phyloP scores from a whole-genome alignment of 306 rosid genomes.

The Cicer bijugum region DNA sequence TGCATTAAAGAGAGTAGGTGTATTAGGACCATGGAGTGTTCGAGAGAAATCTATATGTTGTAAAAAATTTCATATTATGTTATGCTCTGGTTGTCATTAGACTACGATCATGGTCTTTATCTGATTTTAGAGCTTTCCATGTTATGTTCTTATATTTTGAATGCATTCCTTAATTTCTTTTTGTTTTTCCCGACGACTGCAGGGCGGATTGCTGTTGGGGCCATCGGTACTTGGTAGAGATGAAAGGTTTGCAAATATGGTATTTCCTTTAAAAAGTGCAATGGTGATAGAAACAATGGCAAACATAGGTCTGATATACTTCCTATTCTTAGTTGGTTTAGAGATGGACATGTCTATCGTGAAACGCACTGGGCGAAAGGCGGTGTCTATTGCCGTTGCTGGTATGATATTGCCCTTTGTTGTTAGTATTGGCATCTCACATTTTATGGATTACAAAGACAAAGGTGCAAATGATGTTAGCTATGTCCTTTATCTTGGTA shows the following conservation, averaged over 20 bases:
- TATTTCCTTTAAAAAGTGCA: conserved; percentile 80
- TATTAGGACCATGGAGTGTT: too few relatives aligned
- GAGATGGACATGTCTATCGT: conserved; percentile 79
- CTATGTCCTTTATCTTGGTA: conserved; percentile 67
- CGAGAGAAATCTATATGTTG: too few relatives aligned
- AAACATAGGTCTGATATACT: conserved; percentile 75
- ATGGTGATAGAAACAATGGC: conserved; percentile 86
- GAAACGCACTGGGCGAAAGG: conserved; percentile 61
- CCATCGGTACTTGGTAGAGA: conserved; percentile 75
- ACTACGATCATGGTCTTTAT: too few relatives aligned
- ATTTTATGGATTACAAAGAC: conserved; percentile 10
- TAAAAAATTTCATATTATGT: too few relatives aligned
- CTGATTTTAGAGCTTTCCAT: too few relatives aligned
- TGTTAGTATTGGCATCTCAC: conserved; percentile 52
- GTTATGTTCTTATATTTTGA: too few relatives aligned
- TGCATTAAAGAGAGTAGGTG: too few relatives aligned
- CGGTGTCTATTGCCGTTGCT: conserved; percentile 58
- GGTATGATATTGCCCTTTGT: conserved; percentile 79
- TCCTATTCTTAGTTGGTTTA: conserved; percentile 77
- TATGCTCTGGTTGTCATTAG: too few relatives aligned
- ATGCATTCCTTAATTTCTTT: too few relatives aligned
- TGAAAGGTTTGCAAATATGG: conserved; percentile 37
- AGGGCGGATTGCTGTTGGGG: conserved; percentile 90
- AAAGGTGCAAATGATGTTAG: conserved; percentile 11
- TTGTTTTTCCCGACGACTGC: neutral